Percentiles rank a stretch among this genome's conserved stretches.
Evolutionary conservation across 1,284 basidiomycete genomes (phyloP).

Genomic region (Cerioporus squamosus): DNA sequence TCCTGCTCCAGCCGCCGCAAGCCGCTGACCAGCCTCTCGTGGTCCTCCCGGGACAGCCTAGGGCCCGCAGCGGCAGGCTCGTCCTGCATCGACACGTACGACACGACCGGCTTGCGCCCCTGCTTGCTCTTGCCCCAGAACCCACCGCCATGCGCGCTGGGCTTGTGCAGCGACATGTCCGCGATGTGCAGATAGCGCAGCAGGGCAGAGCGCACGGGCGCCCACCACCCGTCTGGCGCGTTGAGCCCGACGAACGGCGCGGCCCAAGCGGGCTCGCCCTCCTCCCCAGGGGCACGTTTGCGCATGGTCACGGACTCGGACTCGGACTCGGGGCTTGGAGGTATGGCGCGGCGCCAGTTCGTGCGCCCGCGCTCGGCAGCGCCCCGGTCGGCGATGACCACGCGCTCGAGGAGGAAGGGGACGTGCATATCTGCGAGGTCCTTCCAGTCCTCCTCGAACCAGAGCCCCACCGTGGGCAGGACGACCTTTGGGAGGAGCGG

Average conservation of each 20-base stretch:
- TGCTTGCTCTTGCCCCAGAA: constrained; percentile 35
- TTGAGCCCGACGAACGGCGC: constrained; percentile 64
- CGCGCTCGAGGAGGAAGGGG: constrained; percentile 75
- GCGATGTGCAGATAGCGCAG: constrained; percentile 30
- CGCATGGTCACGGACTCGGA: constrained; percentile 23
- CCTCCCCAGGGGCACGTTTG: constrained; percentile 24
- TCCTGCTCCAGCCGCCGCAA: constrained; percentile 57
- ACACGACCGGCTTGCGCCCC: constrained; percentile 57
- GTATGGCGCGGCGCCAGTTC: constrained; percentile 31
- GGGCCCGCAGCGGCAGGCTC: constrained; percentile 48
- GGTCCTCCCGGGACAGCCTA: constrained; percentile 51
- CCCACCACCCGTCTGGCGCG: constrained; percentile 72
- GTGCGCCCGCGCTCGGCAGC: constrained; percentile 59
- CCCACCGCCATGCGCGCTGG: constrained; percentile 15
- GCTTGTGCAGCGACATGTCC: not conserved
- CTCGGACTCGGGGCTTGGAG: constrained; percentile 1
- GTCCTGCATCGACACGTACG: constrained; percentile 74
- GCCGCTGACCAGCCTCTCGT: constrained; percentile 53
- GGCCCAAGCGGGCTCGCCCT: constrained; percentile 46
- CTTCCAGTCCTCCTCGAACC: constrained; percentile 76
- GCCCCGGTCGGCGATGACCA: constrained; percentile 76
- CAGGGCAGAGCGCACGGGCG: constrained; percentile 51
- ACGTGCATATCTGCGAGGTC: constrained; percentile 71
- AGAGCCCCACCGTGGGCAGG: constrained; percentile 70
- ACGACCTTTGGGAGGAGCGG: constrained; percentile 68